Percentiles rank a stretch among this genome's conserved stretches.
These are phyloP conservation scores for Lasiosphaeriaceae sp. DNA, from an alignment of 495 filamentous ascomycete genomes.

Conservation along the genomic window DNA sequence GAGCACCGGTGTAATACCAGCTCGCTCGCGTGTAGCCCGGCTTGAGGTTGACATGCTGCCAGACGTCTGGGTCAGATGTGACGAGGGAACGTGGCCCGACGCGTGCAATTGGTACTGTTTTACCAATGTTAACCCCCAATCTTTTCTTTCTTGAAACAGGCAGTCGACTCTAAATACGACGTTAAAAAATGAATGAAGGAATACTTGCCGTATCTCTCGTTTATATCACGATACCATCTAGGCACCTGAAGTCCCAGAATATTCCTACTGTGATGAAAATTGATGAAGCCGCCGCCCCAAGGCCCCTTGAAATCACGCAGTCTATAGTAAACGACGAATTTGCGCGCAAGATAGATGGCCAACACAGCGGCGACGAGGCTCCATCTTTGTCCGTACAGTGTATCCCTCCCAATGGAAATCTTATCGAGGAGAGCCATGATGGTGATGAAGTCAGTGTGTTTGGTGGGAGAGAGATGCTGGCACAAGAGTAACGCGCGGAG, in stretches of 20 bases:
- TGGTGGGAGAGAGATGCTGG: background rate
- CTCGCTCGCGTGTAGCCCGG: conserved; percentile 22
- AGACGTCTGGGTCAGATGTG: conserved; percentile 11
- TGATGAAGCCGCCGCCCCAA: conserved; percentile 5
- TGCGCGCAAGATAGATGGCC: conserved; percentile 3
- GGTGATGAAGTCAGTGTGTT: background rate
- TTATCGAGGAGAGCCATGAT: background rate
- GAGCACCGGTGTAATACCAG: conserved; percentile 28
- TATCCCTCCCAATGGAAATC: background rate
- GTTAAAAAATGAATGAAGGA: background rate
- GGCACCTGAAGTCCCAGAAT: conserved; percentile 7
- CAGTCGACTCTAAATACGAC: background rate
- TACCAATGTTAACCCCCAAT: background rate
- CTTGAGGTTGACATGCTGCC: conserved; percentile 8
- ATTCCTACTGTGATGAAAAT: conserved; percentile 7
- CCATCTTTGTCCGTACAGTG: background rate
- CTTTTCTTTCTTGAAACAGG: background rate
- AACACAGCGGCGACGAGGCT: background rate
- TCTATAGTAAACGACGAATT: conserved; percentile 8
- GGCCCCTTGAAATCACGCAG: conserved; percentile 15
- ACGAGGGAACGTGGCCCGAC: conserved; percentile 42
- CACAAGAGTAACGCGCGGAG: background rate
- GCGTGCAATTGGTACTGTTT: conserved; percentile 35
- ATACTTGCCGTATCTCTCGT: conserved; percentile 7
- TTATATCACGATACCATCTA: conserved; percentile 5